These are phyloP conservation scores for Malus asiatica DNA, from an alignment of 306 rosid genomes.

Conservation along the genomic window DNA sequence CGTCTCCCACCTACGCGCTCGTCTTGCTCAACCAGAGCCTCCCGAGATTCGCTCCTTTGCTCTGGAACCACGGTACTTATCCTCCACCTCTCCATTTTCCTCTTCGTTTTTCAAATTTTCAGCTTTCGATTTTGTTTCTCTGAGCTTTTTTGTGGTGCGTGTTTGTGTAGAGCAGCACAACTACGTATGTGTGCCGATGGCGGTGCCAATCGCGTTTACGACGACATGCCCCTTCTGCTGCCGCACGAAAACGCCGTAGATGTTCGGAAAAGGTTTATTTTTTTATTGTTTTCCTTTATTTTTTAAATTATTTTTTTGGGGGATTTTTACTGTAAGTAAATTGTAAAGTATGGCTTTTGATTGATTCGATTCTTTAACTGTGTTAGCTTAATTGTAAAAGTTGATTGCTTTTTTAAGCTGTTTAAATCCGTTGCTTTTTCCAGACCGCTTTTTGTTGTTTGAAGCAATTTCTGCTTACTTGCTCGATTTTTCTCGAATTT, in stretches of 20 bases:
- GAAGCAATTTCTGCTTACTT: neutral
- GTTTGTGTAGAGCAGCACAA: conserved; percentile 49
- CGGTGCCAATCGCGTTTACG: conserved; percentile 81
- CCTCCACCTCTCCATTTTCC: neutral
- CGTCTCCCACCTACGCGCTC: conserved; percentile 43
- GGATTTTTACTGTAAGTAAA: neutral
- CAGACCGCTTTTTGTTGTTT: neutral
- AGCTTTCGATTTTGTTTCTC: neutral
- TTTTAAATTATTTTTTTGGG: neutral
- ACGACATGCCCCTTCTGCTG: conserved; percentile 72
- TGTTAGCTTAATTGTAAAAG: neutral
- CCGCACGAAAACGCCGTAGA: conserved; percentile 44
- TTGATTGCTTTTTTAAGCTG: neutral
- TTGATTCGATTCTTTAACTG: neutral
- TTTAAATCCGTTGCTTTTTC: neutral
- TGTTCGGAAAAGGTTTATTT: conserved; percentile 57
- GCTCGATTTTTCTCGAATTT: neutral
- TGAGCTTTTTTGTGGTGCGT: neutral
- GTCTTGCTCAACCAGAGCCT: conserved; percentile 73
- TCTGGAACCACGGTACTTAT: conserved; percentile 75
- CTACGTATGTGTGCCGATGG: conserved; percentile 88
- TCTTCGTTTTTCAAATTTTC: neutral
- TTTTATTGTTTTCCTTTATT: neutral
- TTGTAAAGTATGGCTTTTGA: neutral
- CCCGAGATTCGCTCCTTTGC: conserved; percentile 72